Percentiles rank a stretch among this genome's conserved stretches.
Evolutionary conservation across 768 basidiomycete species (phyloP).

Genomic region (Cystobasidium ongulense): DNA sequence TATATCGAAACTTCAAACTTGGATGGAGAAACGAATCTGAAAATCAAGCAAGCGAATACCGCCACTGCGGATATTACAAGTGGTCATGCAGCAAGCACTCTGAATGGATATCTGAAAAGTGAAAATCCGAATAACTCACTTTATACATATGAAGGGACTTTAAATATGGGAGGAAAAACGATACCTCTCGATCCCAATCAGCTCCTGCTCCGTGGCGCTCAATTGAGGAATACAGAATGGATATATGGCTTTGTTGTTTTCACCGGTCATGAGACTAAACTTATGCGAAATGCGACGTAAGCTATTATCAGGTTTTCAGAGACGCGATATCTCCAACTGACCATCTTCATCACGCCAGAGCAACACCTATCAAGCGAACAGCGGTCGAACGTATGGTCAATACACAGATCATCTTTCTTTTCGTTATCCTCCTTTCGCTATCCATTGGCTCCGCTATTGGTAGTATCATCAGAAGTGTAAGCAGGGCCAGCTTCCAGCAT

Average conservation of each 20-base stretch:
- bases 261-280: slow-evolving; percentile 94
- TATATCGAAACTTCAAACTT: slow-evolving; percentile 97
- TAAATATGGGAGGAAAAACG: slow-evolving; percentile 56
- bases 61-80: slow-evolving; percentile 70
- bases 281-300: slow-evolving; percentile 96
- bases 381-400: slow-evolving; percentile 95
- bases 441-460: slow-evolving; percentile 88
- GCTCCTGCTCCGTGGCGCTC: slow-evolving; percentile 84
- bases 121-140: slow-evolving; percentile 97
- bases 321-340: slow-evolving; percentile 24
- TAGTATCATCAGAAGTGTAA: slow-evolving; percentile 69
- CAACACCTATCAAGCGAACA: slow-evolving; percentile 92
- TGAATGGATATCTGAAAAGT: slow-evolving; percentile 77
- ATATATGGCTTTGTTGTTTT: slow-evolving; percentile 87
- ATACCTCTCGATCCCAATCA: slow-evolving; percentile 92
- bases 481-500: slow-evolving; percentile 38
- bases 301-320: slow-evolving; percentile 43
- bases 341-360: slow-evolving; percentile 49
- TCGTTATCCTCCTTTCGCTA: slow-evolving; percentile 73
- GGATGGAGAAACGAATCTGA: slow-evolving; percentile 96
- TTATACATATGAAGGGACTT: slow-evolving; percentile 74
- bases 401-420: slow-evolving; percentile 87
- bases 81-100: slow-evolving; percentile 61
- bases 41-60: slow-evolving; percentile 91
- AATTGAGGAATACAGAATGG: slow-evolving; percentile 93